phyloP scores from a whole-genome alignment of 1,284 basidiomycete species.

The Irpex lacteus region DNA sequence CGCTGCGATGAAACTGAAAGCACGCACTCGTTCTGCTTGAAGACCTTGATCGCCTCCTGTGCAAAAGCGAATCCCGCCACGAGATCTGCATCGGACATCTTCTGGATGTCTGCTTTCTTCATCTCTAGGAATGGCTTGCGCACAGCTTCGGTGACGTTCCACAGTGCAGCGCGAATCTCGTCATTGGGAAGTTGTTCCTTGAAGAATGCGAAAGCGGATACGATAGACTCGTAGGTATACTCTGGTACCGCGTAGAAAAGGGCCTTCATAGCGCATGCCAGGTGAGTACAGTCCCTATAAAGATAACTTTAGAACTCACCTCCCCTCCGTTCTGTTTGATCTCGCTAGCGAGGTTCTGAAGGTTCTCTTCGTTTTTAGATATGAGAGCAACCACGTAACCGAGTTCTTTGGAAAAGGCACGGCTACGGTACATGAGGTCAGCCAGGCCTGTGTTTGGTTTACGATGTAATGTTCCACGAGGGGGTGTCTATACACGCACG shows the following conservation, averaged over 20 bases:
- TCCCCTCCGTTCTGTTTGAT: constrained; percentile 8
- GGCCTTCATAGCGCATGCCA: constrained; percentile 5
- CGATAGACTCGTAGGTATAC: constrained; percentile 22
- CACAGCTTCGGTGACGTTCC: constrained; percentile 24
- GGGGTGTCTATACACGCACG: constrained; percentile 2
- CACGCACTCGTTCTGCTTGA: constrained; percentile 17
- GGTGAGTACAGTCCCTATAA: background rate
- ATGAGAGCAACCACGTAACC: constrained; percentile 11
- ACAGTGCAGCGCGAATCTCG: constrained; percentile 26
- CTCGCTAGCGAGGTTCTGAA: constrained; percentile 8
- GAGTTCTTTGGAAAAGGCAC: constrained; percentile 8
- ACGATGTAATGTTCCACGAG: background rate
- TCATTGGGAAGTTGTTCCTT: constrained; percentile 23
- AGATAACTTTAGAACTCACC: background rate
- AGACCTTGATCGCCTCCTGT: constrained; percentile 24
- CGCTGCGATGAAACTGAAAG: background rate
- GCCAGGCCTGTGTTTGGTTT: background rate
- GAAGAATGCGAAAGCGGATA: constrained; percentile 23
- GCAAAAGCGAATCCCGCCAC: constrained; percentile 30
- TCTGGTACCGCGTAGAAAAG: constrained; percentile 21
- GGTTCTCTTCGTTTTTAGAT: constrained; percentile 8
- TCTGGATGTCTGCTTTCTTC: constrained; percentile 18
- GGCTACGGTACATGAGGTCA: background rate
- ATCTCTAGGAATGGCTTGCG: constrained; percentile 28
- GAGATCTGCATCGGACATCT: constrained; percentile 12